These are phyloP conservation scores for Acacia confusa DNA, from an alignment of 306 rosid genomes.

Conservation along the genomic window DNA sequence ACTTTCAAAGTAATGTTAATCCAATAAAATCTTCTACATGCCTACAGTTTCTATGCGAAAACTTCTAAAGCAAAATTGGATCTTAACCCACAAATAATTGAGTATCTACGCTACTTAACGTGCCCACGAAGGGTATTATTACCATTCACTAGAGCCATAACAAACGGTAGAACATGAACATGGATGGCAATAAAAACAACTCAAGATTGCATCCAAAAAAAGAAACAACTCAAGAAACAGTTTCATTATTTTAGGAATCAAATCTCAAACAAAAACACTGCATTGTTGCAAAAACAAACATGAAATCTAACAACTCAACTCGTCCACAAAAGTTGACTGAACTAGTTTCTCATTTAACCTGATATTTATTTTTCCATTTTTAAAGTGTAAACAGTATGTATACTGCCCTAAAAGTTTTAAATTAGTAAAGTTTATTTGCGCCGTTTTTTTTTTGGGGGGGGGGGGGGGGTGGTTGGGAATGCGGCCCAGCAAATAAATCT, in stretches of 20 bases:
- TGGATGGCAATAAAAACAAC: neutral
- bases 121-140: neutral
- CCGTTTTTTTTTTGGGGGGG: too few species aligned
- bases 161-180: neutral
- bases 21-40: too few species aligned
- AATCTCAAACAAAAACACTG: neutral
- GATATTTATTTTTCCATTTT: neutral
- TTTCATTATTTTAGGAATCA: neutral
- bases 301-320: neutral
- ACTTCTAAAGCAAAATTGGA: too few species aligned
- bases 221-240: neutral
- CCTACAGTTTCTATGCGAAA: too few species aligned
- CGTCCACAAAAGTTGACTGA: neutral
- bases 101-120: neutral
- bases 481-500: too few species aligned
- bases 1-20: too few species aligned
- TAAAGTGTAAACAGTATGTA: neutral
- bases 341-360: neutral
- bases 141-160: neutral
- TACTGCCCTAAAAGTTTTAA: neutral
- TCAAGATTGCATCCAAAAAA: too few species aligned
- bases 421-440: too few species aligned
- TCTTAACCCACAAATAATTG: neutral
- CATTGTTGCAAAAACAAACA: neutral
- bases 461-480: too few species aligned